Evolutionary conservation across 2,329 filamentous ascomycete species (phyloP).

Genomic region (Mycocentrospora acerina): DNA sequence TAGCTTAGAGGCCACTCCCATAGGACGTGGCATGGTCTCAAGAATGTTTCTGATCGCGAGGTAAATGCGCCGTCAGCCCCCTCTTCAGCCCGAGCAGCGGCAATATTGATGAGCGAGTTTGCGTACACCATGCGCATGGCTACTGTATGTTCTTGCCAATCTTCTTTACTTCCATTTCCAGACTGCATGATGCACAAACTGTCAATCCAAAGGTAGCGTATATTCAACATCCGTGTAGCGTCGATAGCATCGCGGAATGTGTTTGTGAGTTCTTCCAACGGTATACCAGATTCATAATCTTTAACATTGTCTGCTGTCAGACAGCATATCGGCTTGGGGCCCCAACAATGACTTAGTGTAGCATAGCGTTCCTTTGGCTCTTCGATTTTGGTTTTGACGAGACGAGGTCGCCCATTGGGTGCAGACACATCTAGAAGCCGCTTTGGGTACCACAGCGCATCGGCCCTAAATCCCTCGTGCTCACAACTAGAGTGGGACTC

Average conservation of each 20-base stretch:
- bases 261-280: constrained; percentile 7
- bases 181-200: constrained; percentile 9
- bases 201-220: constrained; percentile 19
- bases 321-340: constrained; percentile 3
- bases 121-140: background rate
- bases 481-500: too few relatives aligned
- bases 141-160: constrained; percentile 4
- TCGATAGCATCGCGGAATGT: constrained; percentile 13
- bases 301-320: constrained; percentile 1
- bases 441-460: too few relatives aligned
- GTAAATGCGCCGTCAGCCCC: background rate
- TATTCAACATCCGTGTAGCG: constrained; percentile 7
- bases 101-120: background rate
- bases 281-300: constrained; percentile 3
- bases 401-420: too few relatives aligned
- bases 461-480: too few relatives aligned
- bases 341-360: constrained; percentile 17
- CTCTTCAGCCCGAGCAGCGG: background rate
- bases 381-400: too few relatives aligned
- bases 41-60: too few relatives aligned
- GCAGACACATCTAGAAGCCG: too few relatives aligned
- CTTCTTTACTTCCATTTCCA: background rate
- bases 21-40: too few relatives aligned
- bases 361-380: too few relatives aligned
- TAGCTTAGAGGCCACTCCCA: background rate